Evolutionary conservation across 495 filamentous ascomycete species (phyloP).

Genomic region (Acidiella bohemica): DNA sequence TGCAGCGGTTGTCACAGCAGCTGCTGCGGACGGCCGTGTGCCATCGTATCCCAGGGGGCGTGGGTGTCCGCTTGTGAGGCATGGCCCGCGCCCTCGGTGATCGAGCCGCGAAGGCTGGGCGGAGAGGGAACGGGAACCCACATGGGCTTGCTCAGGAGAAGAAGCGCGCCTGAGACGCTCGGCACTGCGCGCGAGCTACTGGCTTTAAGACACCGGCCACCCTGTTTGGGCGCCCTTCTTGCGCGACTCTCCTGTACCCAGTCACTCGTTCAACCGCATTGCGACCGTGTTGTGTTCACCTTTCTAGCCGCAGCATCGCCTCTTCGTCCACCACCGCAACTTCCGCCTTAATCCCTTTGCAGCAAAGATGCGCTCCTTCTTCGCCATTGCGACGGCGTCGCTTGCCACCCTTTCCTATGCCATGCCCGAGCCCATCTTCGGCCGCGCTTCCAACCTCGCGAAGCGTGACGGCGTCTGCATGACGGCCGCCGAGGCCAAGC

Average conservation of each 20-base stretch:
- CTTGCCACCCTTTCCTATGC: conserved; percentile 6
- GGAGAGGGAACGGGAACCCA: too few relatives aligned
- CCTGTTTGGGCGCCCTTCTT: neutral
- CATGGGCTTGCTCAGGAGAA: too few relatives aligned
- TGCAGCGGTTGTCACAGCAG: too few relatives aligned
- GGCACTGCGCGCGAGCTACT: too few relatives aligned
- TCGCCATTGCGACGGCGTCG: conserved; percentile 8
- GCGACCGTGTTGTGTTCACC: neutral
- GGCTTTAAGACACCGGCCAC: too few relatives aligned
- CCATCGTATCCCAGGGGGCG: too few relatives aligned
- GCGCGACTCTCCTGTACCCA: neutral
- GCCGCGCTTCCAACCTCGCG: neutral
- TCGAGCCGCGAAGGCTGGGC: too few relatives aligned
- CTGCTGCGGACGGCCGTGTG: too few relatives aligned
- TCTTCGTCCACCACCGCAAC: neutral
- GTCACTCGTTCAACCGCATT: conserved; percentile 4
- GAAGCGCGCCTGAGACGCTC: too few relatives aligned
- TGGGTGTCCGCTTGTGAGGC: too few relatives aligned
- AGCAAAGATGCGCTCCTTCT: conserved; percentile 15
- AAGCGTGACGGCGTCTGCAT: conserved; percentile 9
- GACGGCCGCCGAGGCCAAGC: conserved; percentile 10
- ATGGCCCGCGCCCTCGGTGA: too few relatives aligned
- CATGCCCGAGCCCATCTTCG: conserved; percentile 6
- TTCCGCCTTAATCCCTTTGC: neutral
- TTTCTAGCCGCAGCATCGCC: neutral